These are phyloP conservation scores for Cryptococcus wingfieldii DNA, from an alignment of 1,284 basidiomycete genomes.

Conservation along the genomic window DNA sequence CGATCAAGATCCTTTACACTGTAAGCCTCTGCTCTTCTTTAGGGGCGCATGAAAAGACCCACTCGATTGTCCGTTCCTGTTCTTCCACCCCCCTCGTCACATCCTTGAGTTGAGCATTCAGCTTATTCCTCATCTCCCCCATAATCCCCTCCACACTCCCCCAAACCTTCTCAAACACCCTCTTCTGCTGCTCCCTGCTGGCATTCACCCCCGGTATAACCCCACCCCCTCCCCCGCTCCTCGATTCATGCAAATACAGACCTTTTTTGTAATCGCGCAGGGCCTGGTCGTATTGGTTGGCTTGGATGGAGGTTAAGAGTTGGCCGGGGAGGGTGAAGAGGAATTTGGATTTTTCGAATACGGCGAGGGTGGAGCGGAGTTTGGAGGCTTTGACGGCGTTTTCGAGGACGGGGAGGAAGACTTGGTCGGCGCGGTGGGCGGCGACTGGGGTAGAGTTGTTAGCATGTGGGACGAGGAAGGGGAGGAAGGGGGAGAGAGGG, in stretches of 20 bases:
- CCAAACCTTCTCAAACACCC: conserved; percentile 97
- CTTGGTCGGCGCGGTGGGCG: conserved; percentile 85
- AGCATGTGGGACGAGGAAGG: background rate
- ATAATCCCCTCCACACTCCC: conserved; percentile 90
- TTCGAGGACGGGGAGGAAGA: conserved; percentile 93
- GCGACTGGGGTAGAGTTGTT: conserved; percentile 47
- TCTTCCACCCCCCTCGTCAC: conserved; percentile 77
- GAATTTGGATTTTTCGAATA: conserved; percentile 96
- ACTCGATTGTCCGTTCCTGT: conserved; percentile 97
- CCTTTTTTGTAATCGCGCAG: conserved; percentile 97
- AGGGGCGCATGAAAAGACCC: conserved; percentile 1
- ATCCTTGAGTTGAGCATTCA: conserved; percentile 76
- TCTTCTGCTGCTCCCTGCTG: conserved; percentile 70
- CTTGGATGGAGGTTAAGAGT: conserved; percentile 84
- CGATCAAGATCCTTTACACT: conserved; percentile 67
- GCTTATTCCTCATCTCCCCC: conserved; percentile 76
- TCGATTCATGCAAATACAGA: conserved; percentile 79
- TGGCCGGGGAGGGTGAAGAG: conserved; percentile 95
- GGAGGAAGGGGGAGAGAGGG: too few species aligned
- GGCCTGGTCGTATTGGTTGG: conserved; percentile 86
- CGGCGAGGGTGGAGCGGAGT: conserved; percentile 83
- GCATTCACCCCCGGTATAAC: conserved; percentile 57
- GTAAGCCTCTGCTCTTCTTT: background rate
- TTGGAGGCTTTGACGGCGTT: conserved; percentile 93
- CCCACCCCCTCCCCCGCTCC: conserved; percentile 61